phyloP scores from a whole-genome alignment of 495 filamentous ascomycete species.

The Durotheca rogersii region DNA sequence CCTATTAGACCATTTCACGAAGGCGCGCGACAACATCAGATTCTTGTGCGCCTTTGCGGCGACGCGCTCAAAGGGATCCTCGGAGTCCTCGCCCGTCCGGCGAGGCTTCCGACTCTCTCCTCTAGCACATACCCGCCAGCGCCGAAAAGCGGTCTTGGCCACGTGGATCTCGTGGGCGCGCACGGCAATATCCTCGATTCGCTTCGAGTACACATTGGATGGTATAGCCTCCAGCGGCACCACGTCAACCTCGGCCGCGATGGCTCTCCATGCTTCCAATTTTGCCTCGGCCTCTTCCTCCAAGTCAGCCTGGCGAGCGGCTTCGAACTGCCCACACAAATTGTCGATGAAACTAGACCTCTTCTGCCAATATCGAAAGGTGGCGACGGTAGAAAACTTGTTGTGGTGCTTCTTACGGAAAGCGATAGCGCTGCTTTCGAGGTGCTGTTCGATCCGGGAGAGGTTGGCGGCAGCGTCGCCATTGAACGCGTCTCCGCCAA shows the following conservation, averaged over 20 bases:
- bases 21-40: slow-evolving; percentile 68
- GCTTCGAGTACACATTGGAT: slow-evolving; percentile 33
- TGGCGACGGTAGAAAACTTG: slow-evolving; percentile 26
- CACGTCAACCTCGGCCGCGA: slow-evolving; percentile 18
- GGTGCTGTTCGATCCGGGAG: slow-evolving; percentile 20
- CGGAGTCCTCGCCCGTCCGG: slow-evolving; percentile 63
- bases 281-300: slow-evolving; percentile 22
- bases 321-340: slow-evolving; percentile 29
- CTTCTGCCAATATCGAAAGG: slow-evolving; percentile 33
- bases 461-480: slow-evolving; percentile 14
- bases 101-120: slow-evolving; percentile 16
- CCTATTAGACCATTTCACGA: slow-evolving; percentile 70
- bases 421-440: slow-evolving; percentile 24
- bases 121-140: slow-evolving; percentile 26
- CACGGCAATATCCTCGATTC: slow-evolving; percentile 30
- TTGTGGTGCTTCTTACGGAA: slow-evolving; percentile 29
- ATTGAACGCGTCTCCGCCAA: slow-evolving; percentile 1
- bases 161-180: slow-evolving; percentile 28
- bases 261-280: slow-evolving; percentile 27
- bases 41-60: slow-evolving; percentile 63
- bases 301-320: slow-evolving; percentile 29
- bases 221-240: slow-evolving; percentile 21
- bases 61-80: slow-evolving; percentile 59
- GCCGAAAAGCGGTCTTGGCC: slow-evolving; percentile 17
- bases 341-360: slow-evolving; percentile 25